Evolutionary conservation across 805 yeast species (phyloP), one percentile per base, ranked within the genome.

Genomic region (Candida schatavii): DNA sequence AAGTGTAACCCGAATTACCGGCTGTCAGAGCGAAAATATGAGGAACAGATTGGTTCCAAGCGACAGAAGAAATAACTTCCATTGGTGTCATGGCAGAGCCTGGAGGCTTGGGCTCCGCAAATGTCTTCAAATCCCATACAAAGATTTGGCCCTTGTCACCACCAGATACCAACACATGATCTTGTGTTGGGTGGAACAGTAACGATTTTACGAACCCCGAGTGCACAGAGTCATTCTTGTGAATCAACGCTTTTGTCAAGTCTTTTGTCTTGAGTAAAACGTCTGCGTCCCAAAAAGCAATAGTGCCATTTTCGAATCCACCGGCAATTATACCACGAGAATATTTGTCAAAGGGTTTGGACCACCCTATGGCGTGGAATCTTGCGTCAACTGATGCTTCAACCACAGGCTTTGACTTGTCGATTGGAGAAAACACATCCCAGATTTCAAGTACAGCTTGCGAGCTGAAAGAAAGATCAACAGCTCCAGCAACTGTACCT

Each of bases 401-500:
- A 44, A 68, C 61, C 20, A 68, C 49, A 2, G 74, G 74, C 35
- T 52, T 56, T 23, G 50, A 40, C 20, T 49, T 55, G 39, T 55
- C 51, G 34, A 68, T 57, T 37, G 64, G 49, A 4, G 66, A 60
- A 43, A 82, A 72, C 7, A 86, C 74, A 46, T 85, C 81, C 86
- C 95, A 85, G 46, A 93, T 71, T 54, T 88, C 90, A 44, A 93
- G 67, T n/a, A 76, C 64, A 2, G 97, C 81, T 22, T 81, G 74
- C 17, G 93, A 80, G 31, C 90, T 81, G 63, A 90, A 90, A 58
- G 84, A 81, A 33, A 85, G 86, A 59, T 88, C 97, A 53, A 93
- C 85, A 11, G 97, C 95, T 5, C 98, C 98, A 0, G 98, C 90
- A n/a, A 88, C 85, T 0, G 97, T 85, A 18, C 97, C 99, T 1